These are phyloP conservation scores for Metroxylon sagu DNA, from an alignment of 176 grass and related monocot genomes.

Conservation along the genomic window DNA sequence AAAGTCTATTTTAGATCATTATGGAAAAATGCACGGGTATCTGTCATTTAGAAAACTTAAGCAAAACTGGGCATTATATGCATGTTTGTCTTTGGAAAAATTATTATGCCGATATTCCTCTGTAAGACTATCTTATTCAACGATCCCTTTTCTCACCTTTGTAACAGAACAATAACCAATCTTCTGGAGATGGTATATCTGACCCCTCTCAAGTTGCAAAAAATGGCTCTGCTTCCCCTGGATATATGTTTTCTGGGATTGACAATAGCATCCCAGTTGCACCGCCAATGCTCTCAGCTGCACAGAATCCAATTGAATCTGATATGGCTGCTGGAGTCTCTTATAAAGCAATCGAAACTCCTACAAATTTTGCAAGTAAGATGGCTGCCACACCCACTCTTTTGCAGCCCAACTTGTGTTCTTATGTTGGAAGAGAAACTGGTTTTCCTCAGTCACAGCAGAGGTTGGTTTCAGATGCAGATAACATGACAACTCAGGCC, in stretches of 20 bases:
- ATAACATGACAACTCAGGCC: conserved; percentile 19
- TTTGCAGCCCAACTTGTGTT: neutral
- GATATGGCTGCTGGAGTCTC: conserved; percentile 32
- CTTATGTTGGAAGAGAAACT: neutral
- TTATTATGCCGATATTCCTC: neutral
- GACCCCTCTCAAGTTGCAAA: conserved; percentile 49
- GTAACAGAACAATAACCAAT: conserved; percentile 59
- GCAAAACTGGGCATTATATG: neutral
- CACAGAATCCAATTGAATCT: conserved; percentile 40
- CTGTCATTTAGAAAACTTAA: conserved; percentile 9
- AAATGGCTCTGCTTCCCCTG: conserved; percentile 50
- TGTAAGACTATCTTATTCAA: conserved; percentile 12
- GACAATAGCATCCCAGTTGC: conserved; percentile 34
- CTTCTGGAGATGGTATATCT: conserved; percentile 31
- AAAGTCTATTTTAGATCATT: conserved; percentile 94
- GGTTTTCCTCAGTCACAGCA: conserved; percentile 3
- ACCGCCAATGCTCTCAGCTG: conserved; percentile 42
- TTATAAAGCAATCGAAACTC: conserved; percentile 43
- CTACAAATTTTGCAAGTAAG: conserved; percentile 36
- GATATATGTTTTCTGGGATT: conserved; percentile 47
- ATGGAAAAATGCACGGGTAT: conserved; percentile 89
- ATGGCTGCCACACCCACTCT: conserved; percentile 6
- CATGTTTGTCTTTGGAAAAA: conserved; percentile 7
- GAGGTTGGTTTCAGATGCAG: conserved; percentile 19
- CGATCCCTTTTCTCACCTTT: conserved; percentile 12